These are phyloP conservation scores for Nicotiana tomentosiformis DNA, from an alignment of 257 asterid species.

Conservation along the genomic window DNA sequence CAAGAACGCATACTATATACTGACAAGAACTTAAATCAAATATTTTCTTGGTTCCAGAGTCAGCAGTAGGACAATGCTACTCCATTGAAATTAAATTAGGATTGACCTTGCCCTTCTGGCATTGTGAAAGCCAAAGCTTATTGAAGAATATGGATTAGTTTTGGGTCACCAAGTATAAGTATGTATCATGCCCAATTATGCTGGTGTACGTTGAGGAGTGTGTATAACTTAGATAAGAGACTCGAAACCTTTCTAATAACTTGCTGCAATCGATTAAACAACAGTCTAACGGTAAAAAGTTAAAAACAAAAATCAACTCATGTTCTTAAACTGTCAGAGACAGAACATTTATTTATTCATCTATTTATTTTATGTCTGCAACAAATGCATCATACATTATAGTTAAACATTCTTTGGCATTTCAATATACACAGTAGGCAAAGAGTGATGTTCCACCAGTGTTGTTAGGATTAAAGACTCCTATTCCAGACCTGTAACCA, in stretches of 20 bases:
- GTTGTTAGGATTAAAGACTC: constrained; percentile 2
- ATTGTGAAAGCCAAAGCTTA: no score
- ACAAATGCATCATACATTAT: not conserved
- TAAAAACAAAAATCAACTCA: no score
- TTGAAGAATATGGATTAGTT: no score
- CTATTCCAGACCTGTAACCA: constrained; percentile 20
- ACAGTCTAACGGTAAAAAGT: not conserved
- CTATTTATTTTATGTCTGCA: not conserved
- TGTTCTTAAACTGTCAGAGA: not conserved
- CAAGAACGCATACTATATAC: no score
- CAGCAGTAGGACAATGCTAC: no score
- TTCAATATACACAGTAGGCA: constrained; percentile 32
- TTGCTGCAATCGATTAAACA: not conserved
- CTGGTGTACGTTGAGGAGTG: not conserved
- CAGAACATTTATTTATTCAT: not conserved
- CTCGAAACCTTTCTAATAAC: not conserved
- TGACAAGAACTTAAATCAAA: no score
- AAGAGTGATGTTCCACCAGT: constrained; percentile 44
- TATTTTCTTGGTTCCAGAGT: no score
- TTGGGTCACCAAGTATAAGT: no score
- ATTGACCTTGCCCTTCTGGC: no score
- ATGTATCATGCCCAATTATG: no score
- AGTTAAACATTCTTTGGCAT: not conserved
- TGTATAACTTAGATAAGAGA: not conserved
- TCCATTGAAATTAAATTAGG: no score